Evolutionary conservation across 225 moss, liverwort and hornwort species (phyloP).

Genomic region (Thuidium tamariscinum): DNA sequence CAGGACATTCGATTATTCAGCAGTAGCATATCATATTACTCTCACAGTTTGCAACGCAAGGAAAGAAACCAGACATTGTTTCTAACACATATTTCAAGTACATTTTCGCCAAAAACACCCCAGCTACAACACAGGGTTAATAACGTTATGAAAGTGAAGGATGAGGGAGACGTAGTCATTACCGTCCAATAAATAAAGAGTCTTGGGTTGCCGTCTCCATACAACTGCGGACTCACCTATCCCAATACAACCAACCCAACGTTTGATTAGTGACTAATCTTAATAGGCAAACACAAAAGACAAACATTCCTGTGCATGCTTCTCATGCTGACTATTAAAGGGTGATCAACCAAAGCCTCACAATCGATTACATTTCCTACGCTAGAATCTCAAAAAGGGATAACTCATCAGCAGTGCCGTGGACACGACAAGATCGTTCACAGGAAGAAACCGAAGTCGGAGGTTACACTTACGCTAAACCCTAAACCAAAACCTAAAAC

Average conservation of each 20-base stretch:
- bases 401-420: not conserved
- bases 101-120: not conserved
- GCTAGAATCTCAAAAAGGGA: not conserved
- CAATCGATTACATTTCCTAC: not conserved
- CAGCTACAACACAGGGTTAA: too few relatives aligned
- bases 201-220: slow-evolving; percentile 39
- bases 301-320: not conserved
- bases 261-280: not conserved
- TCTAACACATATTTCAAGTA: not conserved
- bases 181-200: slow-evolving; percentile 54
- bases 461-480: not conserved
- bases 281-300: too few relatives aligned
- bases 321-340: not conserved
- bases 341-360: not conserved
- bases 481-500: not conserved
- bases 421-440: not conserved
- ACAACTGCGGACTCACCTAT: slow-evolving; percentile 43
- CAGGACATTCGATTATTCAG: not conserved
- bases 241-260: not conserved
- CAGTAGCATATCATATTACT: not conserved
- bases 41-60: not conserved
- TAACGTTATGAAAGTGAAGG: not conserved
- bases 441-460: not conserved
- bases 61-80: not conserved
- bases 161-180: not conserved